Percentiles rank a stretch among this genome's conserved stretches.
Evolutionary conservation across 2,329 filamentous ascomycete species (phyloP).

Genomic region (Hypomyces rosellus): DNA sequence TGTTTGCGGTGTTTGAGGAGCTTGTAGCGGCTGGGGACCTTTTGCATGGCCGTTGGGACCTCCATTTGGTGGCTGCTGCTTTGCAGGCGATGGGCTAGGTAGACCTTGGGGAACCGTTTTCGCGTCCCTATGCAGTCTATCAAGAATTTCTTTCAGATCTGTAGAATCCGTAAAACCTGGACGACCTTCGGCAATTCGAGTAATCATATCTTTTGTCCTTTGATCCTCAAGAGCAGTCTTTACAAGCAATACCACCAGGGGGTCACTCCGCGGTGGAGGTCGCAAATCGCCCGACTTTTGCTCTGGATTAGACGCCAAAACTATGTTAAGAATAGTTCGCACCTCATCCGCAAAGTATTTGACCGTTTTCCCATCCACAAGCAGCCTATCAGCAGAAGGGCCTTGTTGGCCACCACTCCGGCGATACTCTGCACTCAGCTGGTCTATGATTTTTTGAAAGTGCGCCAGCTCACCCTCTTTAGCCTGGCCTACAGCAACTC

Average conservation of each 20-base stretch:
- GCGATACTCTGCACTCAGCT: constrained; percentile 59
- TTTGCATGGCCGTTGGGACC: constrained; percentile 25
- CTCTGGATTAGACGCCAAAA: constrained; percentile 51
- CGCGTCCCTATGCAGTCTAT: constrained; percentile 39
- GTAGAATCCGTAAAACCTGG: constrained; percentile 46
- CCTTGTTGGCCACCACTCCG: constrained; percentile 44
- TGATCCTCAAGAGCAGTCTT: constrained; percentile 51
- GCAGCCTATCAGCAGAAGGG: constrained; percentile 47
- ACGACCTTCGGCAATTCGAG: constrained; percentile 46
- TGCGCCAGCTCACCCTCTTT: constrained; percentile 63
- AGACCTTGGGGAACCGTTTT: constrained; percentile 28
- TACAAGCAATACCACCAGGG: constrained; percentile 50
- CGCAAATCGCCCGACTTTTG: constrained; percentile 48
- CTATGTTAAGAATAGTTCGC: constrained; percentile 50
- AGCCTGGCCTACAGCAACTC: constrained; percentile 70
- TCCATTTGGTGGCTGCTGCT: constrained; percentile 25
- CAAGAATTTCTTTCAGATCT: constrained; percentile 48
- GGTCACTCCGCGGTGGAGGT: constrained; percentile 48
- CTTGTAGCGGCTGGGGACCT: constrained; percentile 12
- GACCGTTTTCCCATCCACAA: constrained; percentile 50
- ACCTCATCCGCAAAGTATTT: constrained; percentile 56
- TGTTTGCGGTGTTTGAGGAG: constrained; percentile 1
- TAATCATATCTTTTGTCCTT: constrained; percentile 43
- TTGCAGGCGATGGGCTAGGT: constrained; percentile 22
- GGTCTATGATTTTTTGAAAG: constrained; percentile 76